Percentiles rank a stretch among this genome's conserved stretches.
phyloP scores from a whole-genome alignment of 306 rosid species.

The Acacia melanoxylon region DNA sequence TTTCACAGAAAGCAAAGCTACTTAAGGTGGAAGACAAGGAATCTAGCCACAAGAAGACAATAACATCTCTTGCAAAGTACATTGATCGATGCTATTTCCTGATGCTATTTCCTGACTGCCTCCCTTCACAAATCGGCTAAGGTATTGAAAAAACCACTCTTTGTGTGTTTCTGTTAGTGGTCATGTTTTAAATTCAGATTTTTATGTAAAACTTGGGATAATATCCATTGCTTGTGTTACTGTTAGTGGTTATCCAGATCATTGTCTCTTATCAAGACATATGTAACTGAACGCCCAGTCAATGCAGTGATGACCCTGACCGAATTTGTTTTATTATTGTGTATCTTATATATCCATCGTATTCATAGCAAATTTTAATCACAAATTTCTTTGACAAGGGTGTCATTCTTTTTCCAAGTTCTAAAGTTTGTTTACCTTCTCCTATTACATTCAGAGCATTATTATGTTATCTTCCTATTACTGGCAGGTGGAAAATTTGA shows the following conservation, averaged over 20 bases:
- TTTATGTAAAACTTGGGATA: conserved; percentile 2
- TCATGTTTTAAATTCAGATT: background rate
- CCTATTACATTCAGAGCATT: too few species aligned
- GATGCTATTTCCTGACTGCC: conserved; percentile 81
- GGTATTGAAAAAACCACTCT: conserved; percentile 39
- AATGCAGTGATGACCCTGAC: conserved; percentile 68
- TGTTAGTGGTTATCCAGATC: conserved; percentile 38
- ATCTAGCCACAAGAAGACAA: conserved; percentile 68
- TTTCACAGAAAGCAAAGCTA: conserved; percentile 72
- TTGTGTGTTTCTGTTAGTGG: background rate
- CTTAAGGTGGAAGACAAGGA: conserved; percentile 78
- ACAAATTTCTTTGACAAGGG: background rate
- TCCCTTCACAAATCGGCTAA: conserved; percentile 87
- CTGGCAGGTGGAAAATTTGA: too few species aligned
- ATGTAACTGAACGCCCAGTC: too few species aligned
- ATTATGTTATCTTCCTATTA: too few species aligned
- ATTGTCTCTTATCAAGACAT: conserved; percentile 71
- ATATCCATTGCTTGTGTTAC: background rate
- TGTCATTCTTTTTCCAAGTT: background rate
- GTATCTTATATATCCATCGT: conserved; percentile 15
- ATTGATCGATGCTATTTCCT: conserved; percentile 77
- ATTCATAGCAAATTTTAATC: conserved; percentile 1
- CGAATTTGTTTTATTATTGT: conserved; percentile 31
- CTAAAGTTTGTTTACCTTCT: background rate
- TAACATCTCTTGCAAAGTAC: conserved; percentile 72